A percentile compares a stretch with the other conserved stretches of the same genome.
Evolutionary conservation across 352 stramenopile genomes (phyloP).

Genomic region (Discostella stelligera): DNA sequence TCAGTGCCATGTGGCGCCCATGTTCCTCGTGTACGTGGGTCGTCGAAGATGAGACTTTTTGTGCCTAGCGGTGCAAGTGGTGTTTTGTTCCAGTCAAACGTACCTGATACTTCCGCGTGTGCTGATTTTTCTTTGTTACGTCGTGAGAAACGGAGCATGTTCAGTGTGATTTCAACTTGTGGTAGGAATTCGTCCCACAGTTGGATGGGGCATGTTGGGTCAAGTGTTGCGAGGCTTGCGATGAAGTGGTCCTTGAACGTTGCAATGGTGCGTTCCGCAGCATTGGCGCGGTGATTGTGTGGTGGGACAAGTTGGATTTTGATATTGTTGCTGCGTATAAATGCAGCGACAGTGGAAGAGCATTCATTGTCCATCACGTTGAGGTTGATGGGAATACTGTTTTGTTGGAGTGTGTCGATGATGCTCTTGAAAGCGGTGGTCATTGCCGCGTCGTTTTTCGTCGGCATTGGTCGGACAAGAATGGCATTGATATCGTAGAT

Average conservation of each 20-base stretch:
- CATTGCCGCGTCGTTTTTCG: constrained; percentile 16
- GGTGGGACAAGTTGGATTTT: constrained; percentile 33
- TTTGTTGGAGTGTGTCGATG: not conserved
- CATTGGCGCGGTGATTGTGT: constrained; percentile 34
- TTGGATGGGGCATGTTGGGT: constrained; percentile 36
- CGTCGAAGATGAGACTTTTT: constrained; percentile 14
- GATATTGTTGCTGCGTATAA: constrained; percentile 18
- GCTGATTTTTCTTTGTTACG: constrained; percentile 39
- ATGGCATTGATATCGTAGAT: constrained; percentile 27
- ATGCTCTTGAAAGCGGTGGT: constrained; percentile 18
- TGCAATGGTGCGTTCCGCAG: constrained; percentile 42
- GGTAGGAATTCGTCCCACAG: constrained; percentile 34
- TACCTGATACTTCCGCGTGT: constrained; percentile 30
- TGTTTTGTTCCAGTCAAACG: constrained; percentile 34
- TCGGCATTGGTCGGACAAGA: constrained; percentile 13
- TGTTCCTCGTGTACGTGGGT: constrained; percentile 9
- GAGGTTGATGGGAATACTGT: constrained; percentile 17
- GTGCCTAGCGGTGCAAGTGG: constrained; percentile 22
- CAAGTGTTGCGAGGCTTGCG: constrained; percentile 15
- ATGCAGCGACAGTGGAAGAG: constrained; percentile 22
- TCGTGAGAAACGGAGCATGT: constrained; percentile 29
- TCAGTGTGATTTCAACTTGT: constrained; percentile 49
- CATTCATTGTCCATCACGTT: constrained; percentile 54
- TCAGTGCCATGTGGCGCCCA: constrained; percentile 39
- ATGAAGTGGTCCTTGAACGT: constrained; percentile 64